Percentiles rank a stretch among this genome's conserved stretches.
phyloP scores from a whole-genome alignment of 331 rosid genomes.

The Rhamnella rubrinervis region DNA sequence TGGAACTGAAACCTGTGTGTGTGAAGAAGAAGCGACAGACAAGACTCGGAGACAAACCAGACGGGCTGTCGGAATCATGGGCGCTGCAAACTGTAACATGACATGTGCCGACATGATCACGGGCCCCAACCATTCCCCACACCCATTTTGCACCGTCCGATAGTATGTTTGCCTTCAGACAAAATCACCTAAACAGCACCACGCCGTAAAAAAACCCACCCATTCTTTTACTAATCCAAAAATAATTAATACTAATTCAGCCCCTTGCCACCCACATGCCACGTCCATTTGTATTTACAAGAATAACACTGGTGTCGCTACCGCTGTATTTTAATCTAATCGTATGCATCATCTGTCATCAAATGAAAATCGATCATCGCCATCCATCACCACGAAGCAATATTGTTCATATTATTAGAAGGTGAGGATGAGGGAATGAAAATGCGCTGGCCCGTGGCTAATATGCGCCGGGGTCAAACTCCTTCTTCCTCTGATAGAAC shows the following conservation, averaged over 20 bases:
- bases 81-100: conserved; percentile 28
- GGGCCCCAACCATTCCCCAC: conserved; percentile 12
- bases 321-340: not conserved
- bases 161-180: not conserved
- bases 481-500: conserved; percentile 60
- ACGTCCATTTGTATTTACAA: conserved; percentile 2
- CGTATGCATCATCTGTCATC: not conserved
- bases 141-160: not conserved
- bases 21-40: conserved; percentile 20
- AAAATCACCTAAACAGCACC: conserved; percentile 1
- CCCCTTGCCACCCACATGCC: no score
- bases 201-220: not conserved
- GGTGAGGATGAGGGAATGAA: conserved; percentile 39
- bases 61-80: conserved; percentile 47
- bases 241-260: not conserved
- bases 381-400: conserved; percentile 24
- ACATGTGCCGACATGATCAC: conserved; percentile 25
- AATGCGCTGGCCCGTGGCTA: conserved; percentile 89
- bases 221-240: not conserved
- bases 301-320: not conserved
- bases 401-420: not conserved
- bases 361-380: not conserved
- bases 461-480: conserved; percentile 68
- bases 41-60: conserved; percentile 19
- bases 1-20: conserved; percentile 32